Percentiles rank a stretch among this genome's conserved stretches.
These are phyloP conservation scores for Pichia sp. DNA, from an alignment of 1,139 yeast species.

Conservation along the genomic window DNA sequence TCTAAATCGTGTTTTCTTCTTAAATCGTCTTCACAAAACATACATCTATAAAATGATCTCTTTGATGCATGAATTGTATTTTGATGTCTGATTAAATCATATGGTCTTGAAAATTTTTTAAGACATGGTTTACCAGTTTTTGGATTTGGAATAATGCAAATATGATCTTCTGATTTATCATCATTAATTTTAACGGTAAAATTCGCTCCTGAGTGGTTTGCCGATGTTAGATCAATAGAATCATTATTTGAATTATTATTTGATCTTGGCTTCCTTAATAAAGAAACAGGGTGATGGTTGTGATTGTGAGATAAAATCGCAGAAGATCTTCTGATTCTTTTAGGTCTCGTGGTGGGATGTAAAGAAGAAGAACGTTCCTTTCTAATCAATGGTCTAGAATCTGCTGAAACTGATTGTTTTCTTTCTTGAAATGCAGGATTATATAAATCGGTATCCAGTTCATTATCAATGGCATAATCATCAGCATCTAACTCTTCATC, in stretches of 20 bases:
- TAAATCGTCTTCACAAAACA: conserved; percentile 65
- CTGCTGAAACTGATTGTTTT: conserved; percentile 22
- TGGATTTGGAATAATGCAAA: conserved; percentile 59
- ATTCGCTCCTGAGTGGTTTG: neutral
- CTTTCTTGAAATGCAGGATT: conserved; percentile 26
- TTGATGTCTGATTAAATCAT: conserved; percentile 90
- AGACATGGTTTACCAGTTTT: conserved; percentile 58
- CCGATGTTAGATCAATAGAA: neutral
- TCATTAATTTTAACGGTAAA: conserved; percentile 5
- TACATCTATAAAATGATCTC: conserved; percentile 81
- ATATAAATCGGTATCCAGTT: conserved; percentile 17
- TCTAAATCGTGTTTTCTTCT: conserved; percentile 27
- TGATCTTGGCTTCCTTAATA: conserved; percentile 11
- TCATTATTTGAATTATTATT: conserved; percentile 13
- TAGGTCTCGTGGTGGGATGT: conserved; percentile 11
- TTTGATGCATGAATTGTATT: conserved; percentile 91
- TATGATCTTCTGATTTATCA: conserved; percentile 33
- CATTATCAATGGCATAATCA: conserved; percentile 14
- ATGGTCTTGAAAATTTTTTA: conserved; percentile 86
- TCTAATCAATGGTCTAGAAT: conserved; percentile 15
- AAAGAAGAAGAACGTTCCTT: conserved; percentile 11
- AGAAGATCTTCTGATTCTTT: conserved; percentile 10
- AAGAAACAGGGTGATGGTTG: neutral
- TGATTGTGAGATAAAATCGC: neutral
- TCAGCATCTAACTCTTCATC: conserved; percentile 16